Conservation (phyloP, 2,329 filamentous ascomycete species). For the Aspergillus unguis region DNA sequence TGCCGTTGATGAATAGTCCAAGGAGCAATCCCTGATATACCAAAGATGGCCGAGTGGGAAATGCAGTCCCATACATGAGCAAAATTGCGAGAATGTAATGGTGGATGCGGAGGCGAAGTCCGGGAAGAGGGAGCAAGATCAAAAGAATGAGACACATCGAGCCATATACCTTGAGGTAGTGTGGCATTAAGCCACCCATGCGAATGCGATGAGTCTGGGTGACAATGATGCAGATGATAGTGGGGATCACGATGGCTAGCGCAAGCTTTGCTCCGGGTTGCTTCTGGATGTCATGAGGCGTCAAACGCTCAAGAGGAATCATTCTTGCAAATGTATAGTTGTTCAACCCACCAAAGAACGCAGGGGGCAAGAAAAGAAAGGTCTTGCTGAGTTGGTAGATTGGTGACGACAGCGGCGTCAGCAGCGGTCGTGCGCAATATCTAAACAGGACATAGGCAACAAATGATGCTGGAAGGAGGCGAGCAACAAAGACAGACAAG, state of each 20-base stretch:
- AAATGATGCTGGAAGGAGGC: constrained; percentile 83
- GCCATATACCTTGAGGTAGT: constrained; percentile 73
- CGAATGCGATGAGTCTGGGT: constrained; percentile 83
- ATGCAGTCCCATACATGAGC: constrained; percentile 79
- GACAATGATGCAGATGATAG: constrained; percentile 65
- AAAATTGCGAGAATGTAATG: constrained; percentile 90
- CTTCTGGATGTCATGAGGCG: constrained; percentile 78
- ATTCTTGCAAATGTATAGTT: constrained; percentile 87
- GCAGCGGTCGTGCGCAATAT: constrained; percentile 71
- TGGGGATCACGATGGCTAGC: constrained; percentile 70
- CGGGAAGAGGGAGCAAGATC: constrained; percentile 67
- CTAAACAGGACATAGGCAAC: constrained; percentile 83
- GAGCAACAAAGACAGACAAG: constrained; percentile 73
- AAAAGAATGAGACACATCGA: constrained; percentile 66
- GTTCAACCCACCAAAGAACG: constrained; percentile 86
- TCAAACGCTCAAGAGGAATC: constrained; percentile 92
- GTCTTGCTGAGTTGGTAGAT: constrained; percentile 77
- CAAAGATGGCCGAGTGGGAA: constrained; percentile 81
- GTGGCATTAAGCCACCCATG: constrained; percentile 74
- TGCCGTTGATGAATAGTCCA: constrained; percentile 89
- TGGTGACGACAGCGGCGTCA: constrained; percentile 62
- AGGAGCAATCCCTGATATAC: constrained; percentile 86
- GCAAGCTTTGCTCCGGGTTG: constrained; percentile 87
- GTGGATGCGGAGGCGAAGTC: constrained; percentile 81
- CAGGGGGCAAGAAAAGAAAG: constrained; percentile 81